Evolutionary conservation across 805 yeast species (phyloP), one percentile per base, ranked within the genome.

Genomic region (Yarrowia porcina): DNA sequence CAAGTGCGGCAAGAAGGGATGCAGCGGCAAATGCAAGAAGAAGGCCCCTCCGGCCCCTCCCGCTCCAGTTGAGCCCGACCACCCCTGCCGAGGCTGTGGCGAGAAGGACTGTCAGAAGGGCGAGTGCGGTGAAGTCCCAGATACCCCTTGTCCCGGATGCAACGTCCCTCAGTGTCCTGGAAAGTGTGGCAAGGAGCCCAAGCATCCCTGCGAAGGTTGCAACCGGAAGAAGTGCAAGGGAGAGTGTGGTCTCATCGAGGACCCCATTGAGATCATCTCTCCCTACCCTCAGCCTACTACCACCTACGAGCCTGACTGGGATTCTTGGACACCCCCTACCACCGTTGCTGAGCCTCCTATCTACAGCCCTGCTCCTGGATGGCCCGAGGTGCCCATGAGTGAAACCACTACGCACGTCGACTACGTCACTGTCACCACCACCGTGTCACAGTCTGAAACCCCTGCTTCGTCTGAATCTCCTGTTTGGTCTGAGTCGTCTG

Each of bases 171-270:
- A 49, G 33, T 49, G 56, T n/a, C 30, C 56, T 49, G 56, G 56
- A 13, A 49, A 49, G 39, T 49, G 56, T 49, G 56, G 56, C 21
- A 49, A 49, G 17, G 56, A 49, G 21, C 56, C 56, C 28, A 49
- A 49, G 33, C 30, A 49, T 1, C 56, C 56, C 20, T 49, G 56
- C 39, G 56, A 49, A 32, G 56, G 56, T 15, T 49, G 56, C 39
- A 49, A 32, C 17, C 39, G 56, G n/a, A 49, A 49, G 56, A 49
- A 49, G n/a, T 49, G 56, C 56, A 49, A 49, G 39, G 56, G 56
- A 5, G 56, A 49, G 28, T 49, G 56, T 11, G 56, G 56, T 32
- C 56, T 49, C 39, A 49, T 49, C 20, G 56, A 49, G 39, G 39
- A 49, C n/a, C 56, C 56, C 23, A 49, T 49, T n/a, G 56, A 49